These are phyloP conservation scores for Penicillium parvum DNA, from an alignment of 495 filamentous ascomycete genomes.

Conservation along the genomic window DNA sequence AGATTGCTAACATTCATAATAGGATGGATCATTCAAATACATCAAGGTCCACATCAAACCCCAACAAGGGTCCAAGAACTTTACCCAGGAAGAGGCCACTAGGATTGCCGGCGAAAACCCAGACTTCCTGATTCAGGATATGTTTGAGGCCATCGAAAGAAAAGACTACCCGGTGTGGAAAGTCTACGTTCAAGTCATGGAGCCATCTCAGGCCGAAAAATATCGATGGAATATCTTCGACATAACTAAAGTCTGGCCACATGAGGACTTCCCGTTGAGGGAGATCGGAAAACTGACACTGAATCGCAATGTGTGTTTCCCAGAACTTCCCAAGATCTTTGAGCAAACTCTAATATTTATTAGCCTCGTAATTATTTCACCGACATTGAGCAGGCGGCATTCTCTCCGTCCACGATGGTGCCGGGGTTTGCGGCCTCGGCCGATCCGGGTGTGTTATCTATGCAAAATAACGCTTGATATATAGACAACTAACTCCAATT, in stretches of 20 bases:
- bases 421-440: conserved; percentile 42
- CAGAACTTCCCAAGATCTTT: conserved; percentile 1
- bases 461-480: not conserved
- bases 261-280: conserved; percentile 32
- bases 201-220: conserved; percentile 31
- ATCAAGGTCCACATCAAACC: conserved; percentile 64
- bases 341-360: not conserved
- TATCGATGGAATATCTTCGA: conserved; percentile 40
- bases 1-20: conserved; percentile 12
- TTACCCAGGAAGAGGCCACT: conserved; percentile 55
- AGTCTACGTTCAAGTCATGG: conserved; percentile 46
- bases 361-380: conserved; percentile 46
- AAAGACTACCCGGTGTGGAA: conserved; percentile 42
- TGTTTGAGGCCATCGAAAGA: conserved; percentile 33
- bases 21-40: conserved; percentile 58
- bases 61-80: conserved; percentile 57
- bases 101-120: conserved; percentile 47
- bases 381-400: conserved; percentile 49
- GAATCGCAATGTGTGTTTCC: conserved; percentile 27
- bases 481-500: conserved; percentile 10
- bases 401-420: conserved; percentile 48
- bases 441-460: conserved; percentile 35
- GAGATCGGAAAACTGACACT: conserved; percentile 35
- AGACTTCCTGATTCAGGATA: conserved; percentile 33
- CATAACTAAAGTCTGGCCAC: conserved; percentile 37